Conservation (phyloP, 345 rosid species). For the Angophora floribunda region DNA sequence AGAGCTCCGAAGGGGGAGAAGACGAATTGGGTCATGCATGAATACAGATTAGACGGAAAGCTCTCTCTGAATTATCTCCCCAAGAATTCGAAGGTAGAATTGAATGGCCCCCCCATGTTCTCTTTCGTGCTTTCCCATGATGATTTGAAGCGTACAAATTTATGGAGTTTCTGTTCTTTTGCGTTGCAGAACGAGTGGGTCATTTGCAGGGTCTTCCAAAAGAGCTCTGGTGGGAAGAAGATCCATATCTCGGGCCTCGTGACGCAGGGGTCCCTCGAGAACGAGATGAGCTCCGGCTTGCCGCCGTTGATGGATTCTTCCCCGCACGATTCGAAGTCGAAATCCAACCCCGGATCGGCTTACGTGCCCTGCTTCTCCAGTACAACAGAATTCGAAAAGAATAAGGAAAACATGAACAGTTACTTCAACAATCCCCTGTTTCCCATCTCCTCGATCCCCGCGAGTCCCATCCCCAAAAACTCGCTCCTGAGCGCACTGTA, state of each 20-base stretch:
- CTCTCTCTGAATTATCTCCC: constrained; percentile 62
- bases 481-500: constrained; percentile 21
- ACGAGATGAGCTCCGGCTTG: constrained; percentile 30
- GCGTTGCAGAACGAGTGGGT: constrained; percentile 88
- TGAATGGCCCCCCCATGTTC: not conserved
- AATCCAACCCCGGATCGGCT: constrained; percentile 15
- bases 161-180: not conserved
- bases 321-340: constrained; percentile 11
- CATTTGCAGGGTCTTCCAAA: constrained; percentile 79
- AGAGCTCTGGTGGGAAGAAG: constrained; percentile 64
- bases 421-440: constrained; percentile 20
- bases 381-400: constrained; percentile 19
- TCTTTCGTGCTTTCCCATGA: not conserved
- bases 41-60: constrained; percentile 74
- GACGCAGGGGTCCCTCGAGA: constrained; percentile 22
- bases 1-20: constrained; percentile 91
- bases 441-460: not conserved
- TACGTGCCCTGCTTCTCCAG: constrained; percentile 89
- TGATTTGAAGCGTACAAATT: not conserved
- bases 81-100: constrained; percentile 68
- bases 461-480: constrained; percentile 8
- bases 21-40: constrained; percentile 94
- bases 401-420: constrained; percentile 8
- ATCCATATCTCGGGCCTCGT: constrained; percentile 41
- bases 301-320: constrained; percentile 69